Percentiles rank a stretch among this genome's conserved stretches.
Evolutionary conservation across 768 basidiomycete species (phyloP).

Genomic region (Clitopilus hobsonii): DNA sequence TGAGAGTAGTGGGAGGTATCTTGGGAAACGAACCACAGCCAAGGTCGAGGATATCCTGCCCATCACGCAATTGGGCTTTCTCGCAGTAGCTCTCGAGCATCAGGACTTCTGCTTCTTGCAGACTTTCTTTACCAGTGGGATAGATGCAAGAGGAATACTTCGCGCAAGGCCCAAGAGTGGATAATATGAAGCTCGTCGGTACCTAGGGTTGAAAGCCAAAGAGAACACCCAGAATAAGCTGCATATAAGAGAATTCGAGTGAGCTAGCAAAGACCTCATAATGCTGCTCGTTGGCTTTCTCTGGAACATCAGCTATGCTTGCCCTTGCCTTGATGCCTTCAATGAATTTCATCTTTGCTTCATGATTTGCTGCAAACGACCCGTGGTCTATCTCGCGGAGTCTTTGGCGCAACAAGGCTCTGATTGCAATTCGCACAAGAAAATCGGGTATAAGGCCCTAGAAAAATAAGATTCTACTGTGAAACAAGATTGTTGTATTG

Average conservation of each 20-base stretch:
- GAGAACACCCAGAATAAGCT: neutral
- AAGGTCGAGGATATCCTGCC: conserved; percentile 59
- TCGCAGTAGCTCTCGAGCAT: conserved; percentile 67
- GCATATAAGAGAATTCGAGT: neutral
- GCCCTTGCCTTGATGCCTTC: conserved; percentile 43
- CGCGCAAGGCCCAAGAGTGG: conserved; percentile 59
- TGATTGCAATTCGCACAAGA: conserved; percentile 29
- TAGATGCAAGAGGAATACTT: conserved; percentile 69
- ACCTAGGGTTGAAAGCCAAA: conserved; percentile 29
- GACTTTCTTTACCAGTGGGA: conserved; percentile 51
- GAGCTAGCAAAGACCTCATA: conserved; percentile 48
- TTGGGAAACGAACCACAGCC: conserved; percentile 49
- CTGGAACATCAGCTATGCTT: conserved; percentile 56
- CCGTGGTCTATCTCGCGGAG: conserved; percentile 59
- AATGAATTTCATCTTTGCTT: conserved; percentile 65
- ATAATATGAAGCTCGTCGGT: conserved; percentile 56
- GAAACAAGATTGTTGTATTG: conserved; percentile 16
- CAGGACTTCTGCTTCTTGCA: conserved; percentile 59
- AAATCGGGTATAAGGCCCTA: conserved; percentile 64
- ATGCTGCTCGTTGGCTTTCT: conserved; percentile 73
- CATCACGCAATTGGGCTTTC: conserved; percentile 59
- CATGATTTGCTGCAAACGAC: conserved; percentile 55
- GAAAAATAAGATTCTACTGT: too few relatives aligned
- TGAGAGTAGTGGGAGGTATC: neutral
- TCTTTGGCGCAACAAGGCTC: conserved; percentile 43